Conservation (phyloP, 2,329 filamentous ascomycete species). For the Chrysosporium queenslandicum region DNA sequence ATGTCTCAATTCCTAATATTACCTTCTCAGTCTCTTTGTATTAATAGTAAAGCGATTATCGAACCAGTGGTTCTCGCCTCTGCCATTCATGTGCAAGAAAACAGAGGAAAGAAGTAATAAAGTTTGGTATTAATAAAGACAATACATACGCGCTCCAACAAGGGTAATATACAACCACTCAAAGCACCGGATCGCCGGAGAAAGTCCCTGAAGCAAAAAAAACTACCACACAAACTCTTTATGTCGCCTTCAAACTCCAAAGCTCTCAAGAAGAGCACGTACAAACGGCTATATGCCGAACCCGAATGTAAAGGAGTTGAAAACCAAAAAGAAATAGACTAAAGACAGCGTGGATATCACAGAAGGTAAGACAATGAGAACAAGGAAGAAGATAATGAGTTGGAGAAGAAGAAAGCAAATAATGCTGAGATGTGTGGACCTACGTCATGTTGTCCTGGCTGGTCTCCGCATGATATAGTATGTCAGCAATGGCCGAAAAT, state of each 20-base stretch:
- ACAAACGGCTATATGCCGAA: neutral
- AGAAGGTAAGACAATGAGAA: neutral
- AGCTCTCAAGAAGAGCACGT: neutral
- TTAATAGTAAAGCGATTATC: too few relatives aligned
- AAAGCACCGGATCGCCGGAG: neutral
- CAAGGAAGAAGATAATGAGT: neutral
- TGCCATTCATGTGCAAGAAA: too few relatives aligned
- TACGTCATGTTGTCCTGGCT: neutral
- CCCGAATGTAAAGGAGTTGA: too few relatives aligned
- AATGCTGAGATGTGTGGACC: neutral
- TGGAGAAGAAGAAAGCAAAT: neutral
- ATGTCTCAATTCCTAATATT: too few relatives aligned
- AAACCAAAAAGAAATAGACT: too few relatives aligned
- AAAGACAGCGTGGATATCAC: constrained; percentile 3
- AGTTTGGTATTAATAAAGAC: constrained; percentile 4
- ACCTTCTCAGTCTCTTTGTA: too few relatives aligned
- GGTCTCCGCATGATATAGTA: constrained; percentile 28
- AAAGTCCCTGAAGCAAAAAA: neutral
- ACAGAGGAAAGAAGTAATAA: neutral
- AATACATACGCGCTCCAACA: neutral
- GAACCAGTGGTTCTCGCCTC: too few relatives aligned
- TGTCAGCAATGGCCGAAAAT: constrained; percentile 28
- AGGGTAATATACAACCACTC: neutral
- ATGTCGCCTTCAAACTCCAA: neutral
- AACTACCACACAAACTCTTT: neutral